phyloP scores from a whole-genome alignment of 2,329 filamentous ascomycete genomes.

The Emergomyces orientalis region DNA sequence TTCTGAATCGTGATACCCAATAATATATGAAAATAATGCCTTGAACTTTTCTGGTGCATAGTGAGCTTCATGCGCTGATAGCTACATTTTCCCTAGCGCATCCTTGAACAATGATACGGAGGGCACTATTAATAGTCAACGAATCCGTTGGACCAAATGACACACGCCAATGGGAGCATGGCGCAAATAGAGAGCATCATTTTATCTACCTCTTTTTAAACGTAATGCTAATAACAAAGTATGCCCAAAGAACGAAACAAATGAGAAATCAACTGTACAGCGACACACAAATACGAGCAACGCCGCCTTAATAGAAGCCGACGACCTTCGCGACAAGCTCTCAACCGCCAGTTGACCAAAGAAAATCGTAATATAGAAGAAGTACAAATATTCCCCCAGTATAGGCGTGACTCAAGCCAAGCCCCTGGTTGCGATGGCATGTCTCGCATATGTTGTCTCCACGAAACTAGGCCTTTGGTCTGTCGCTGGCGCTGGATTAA shows the following conservation, averaged over 20 bases:
- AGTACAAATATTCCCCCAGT: neutral
- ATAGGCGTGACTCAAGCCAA: neutral
- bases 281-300: neutral
- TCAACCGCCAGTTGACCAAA: neutral
- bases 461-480: conserved; percentile 6
- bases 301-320: neutral
- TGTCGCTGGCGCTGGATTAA: neutral
- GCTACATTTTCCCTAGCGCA: neutral
- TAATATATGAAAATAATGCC: neutral
- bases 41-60: neutral
- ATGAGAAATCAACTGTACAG: neutral
- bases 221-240: neutral
- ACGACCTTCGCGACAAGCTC: neutral
- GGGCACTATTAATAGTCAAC: neutral
- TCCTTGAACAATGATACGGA: neutral
- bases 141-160: neutral
- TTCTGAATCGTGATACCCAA: neutral
- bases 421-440: conserved; percentile 13
- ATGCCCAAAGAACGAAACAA: neutral
- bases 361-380: neutral
- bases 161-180: neutral
- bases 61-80: neutral
- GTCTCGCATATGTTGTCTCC: conserved; percentile 12
- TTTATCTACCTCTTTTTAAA: neutral
- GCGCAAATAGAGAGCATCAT: neutral